Evolutionary conservation across 192 early-diverging fungal species (phyloP).

Genomic region (Backusella tarrabulga): DNA sequence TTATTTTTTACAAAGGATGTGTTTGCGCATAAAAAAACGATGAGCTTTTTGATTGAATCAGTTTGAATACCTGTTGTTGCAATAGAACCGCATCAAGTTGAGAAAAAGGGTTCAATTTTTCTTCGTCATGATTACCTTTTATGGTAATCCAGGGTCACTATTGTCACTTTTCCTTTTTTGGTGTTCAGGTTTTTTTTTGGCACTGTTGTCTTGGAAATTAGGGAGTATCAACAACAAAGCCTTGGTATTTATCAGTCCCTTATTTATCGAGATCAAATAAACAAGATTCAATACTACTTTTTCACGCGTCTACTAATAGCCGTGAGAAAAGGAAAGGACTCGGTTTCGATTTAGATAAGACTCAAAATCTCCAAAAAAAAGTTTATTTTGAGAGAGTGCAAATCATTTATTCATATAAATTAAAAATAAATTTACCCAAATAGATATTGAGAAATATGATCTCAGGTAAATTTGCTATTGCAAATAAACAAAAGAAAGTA

Average conservation of each 20-base stretch:
- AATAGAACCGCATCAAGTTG: neutral
- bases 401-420: neutral
- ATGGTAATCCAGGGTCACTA: neutral
- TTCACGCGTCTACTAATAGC: too few species aligned
- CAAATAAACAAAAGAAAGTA: too few species aligned
- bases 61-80: neutral
- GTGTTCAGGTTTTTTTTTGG: neutral
- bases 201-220: neutral
- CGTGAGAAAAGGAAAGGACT: too few species aligned
- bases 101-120: neutral
- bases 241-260: neutral
- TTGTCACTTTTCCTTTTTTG: neutral
- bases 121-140: neutral
- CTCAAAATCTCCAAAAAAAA: too few species aligned
- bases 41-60: neutral
- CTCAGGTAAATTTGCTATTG: too few species aligned
- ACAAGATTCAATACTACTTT: neutral
- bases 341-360: too few species aligned
- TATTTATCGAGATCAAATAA: neutral
- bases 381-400: neutral
- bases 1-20: neutral
- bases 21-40: neutral
- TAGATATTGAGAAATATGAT: too few species aligned
- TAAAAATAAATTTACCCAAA: too few species aligned
- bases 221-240: too few species aligned